Base-by-base conservation (phyloP, 2,329 filamentous ascomycete species). In the Penicillium sp. region DNA sequence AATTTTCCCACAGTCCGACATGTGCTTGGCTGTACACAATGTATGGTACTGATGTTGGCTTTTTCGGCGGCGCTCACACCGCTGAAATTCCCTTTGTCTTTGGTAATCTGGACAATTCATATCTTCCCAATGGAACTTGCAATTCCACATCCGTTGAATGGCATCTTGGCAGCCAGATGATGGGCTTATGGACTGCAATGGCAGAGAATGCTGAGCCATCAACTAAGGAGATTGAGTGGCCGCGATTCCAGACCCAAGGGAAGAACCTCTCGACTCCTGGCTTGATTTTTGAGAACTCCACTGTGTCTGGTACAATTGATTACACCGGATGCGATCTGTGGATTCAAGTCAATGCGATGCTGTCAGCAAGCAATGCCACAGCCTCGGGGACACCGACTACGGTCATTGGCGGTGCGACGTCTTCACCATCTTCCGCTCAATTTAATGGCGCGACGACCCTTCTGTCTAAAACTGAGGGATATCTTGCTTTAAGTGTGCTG, bases 51-150 rank as follows among this genome's bases (percentile, higher is more conserved):
- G 13, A 44, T 19, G 17, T 59, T 10, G 19, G 47, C 13, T 2
- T 55, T 1, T 43, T 61, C 4, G 56, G 51, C 29, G 62, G 59
- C 27, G 48, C 60, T 8, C 63, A 66, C 29, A 62, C 60, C 1
- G 52, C 64, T n/a, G 64, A 66, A 43, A 55, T 66, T n/a, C 56
- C 64, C 1, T 62, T 39, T 25, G 60, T 65, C 23, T 64, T 65
- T 7, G 58, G 60, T 2, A 66, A 63, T 27, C 21, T 66, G 48
- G 42, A 60, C 19, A 57, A 55, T 25, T 35, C 42, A 8, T 50
- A 48, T 15, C 21, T 50, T 0, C 23, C 44, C 3, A 49, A 25
- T 23, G 36, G 41, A 8, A 55, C 39, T 49, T 68, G 66, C 50
- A 65, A 50, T 2, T 48, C 45, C 31, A 61, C 64, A 0, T 9